A percentile compares a stretch with the other conserved stretches of the same genome.
These are phyloP conservation scores for Panus rudis DNA, from an alignment of 768 basidiomycete genomes.

Conservation along the genomic window DNA sequence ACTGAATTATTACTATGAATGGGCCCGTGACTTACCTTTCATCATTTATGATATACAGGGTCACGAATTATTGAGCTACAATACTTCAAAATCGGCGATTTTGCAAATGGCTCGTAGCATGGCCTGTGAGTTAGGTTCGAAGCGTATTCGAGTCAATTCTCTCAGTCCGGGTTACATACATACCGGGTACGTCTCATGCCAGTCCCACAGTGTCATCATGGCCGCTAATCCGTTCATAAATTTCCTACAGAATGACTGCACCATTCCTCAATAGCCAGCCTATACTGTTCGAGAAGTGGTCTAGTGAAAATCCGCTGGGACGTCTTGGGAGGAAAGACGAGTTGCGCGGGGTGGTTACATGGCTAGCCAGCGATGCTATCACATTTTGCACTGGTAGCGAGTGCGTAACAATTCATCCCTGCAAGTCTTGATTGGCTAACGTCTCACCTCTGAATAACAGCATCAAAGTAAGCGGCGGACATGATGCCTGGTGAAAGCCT, in stretches of 20 bases:
- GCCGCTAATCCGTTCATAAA: too few species aligned
- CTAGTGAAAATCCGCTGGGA: slow-evolving; percentile 56
- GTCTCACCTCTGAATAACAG: too few species aligned
- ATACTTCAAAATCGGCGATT: slow-evolving; percentile 66
- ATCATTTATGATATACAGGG: slow-evolving; percentile 38
- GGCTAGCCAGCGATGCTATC: slow-evolving; percentile 38
- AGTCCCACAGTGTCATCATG: too few species aligned
- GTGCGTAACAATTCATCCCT: too few species aligned
- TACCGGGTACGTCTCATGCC: slow-evolving; percentile 36
- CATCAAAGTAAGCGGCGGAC: too few species aligned
- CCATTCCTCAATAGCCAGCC: slow-evolving; percentile 59
- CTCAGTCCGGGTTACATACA: slow-evolving; percentile 71
- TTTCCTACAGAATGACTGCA: slow-evolving; percentile 64
- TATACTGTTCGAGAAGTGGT: slow-evolving; percentile 56
- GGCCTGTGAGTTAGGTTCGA: slow-evolving; percentile 64
- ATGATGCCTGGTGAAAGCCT: too few species aligned
- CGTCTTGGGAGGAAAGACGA: slow-evolving; percentile 66
- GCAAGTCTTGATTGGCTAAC: too few species aligned
- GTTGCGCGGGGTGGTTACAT: slow-evolving; percentile 58
- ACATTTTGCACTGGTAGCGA: slow-evolving; percentile 78
- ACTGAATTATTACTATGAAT: too few species aligned
- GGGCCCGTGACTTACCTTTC: too few species aligned
- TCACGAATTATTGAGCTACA: slow-evolving; percentile 67
- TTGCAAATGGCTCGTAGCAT: slow-evolving; percentile 72
- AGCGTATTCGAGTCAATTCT: slow-evolving; percentile 61